Conservation (phyloP, 495 filamentous ascomycete species). For the Xylaria flabelliformis region DNA sequence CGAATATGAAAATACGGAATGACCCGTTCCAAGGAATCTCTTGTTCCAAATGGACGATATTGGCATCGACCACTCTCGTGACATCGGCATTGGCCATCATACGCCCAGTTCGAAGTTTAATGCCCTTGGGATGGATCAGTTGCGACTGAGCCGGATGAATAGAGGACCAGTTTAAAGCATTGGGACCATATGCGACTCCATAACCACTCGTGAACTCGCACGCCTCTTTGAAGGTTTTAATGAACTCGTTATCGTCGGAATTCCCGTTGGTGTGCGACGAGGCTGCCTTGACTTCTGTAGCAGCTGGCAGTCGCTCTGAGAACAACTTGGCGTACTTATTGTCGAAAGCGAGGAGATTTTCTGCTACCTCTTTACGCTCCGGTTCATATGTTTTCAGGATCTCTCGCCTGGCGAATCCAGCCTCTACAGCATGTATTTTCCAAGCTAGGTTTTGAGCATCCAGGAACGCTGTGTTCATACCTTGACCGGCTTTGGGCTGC, state of each 20-base stretch:
- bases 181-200: conserved; percentile 70
- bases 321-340: conserved; percentile 73
- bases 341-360: conserved; percentile 76
- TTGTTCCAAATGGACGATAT: conserved; percentile 86
- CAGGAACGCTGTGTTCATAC: conserved; percentile 85
- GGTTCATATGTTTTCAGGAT: conserved; percentile 74
- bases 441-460: conserved; percentile 84
- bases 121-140: conserved; percentile 68
- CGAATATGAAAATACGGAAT: conserved; percentile 86
- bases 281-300: conserved; percentile 56
- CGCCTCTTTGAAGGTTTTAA: conserved; percentile 71
- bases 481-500: conserved; percentile 80
- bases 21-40: conserved; percentile 86
- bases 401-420: conserved; percentile 61
- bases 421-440: conserved; percentile 78
- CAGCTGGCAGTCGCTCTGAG: conserved; percentile 62
- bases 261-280: conserved; percentile 38
- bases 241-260: conserved; percentile 68
- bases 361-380: conserved; percentile 73
- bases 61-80: conserved; percentile 82
- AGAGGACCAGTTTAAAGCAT: conserved; percentile 68
- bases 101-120: conserved; percentile 69
- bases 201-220: conserved; percentile 76
- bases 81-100: conserved; percentile 78
- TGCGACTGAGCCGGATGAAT: conserved; percentile 72